Conservation (phyloP, 495 filamentous ascomycete species). For the Chaetomium fimeti region DNA sequence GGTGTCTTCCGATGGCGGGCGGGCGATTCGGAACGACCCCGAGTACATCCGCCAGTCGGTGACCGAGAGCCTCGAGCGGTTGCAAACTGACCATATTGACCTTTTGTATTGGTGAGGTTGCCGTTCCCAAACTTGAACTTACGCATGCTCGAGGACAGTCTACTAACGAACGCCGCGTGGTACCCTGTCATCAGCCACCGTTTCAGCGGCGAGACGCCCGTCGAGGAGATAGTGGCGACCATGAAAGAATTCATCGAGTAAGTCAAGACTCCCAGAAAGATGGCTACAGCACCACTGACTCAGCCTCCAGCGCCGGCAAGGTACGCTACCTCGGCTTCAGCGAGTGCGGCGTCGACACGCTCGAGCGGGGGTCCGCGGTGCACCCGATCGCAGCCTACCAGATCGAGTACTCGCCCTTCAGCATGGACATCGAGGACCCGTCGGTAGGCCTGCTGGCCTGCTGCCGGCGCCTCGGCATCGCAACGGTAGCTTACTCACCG, state of each 20-base stretch:
- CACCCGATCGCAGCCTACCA: conserved; percentile 34
- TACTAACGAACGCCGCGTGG: too few relatives aligned
- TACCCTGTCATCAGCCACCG: conserved; percentile 13
- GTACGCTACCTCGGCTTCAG: conserved; percentile 48
- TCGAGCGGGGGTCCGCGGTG: conserved; percentile 30
- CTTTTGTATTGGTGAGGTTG: conserved; percentile 23
- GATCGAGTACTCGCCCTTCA: conserved; percentile 32
- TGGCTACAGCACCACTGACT: not conserved
- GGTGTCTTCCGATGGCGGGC: conserved; percentile 20
- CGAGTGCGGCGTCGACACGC: conserved; percentile 30
- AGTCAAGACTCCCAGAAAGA: not conserved
- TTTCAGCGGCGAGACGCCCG: conserved; percentile 24
- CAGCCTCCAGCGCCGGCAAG: conserved; percentile 39
- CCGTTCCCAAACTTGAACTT: too few relatives aligned
- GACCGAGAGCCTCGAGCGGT: conserved; percentile 46
- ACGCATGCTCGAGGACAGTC: too few relatives aligned
- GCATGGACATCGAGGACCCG: conserved; percentile 26
- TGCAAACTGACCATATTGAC: conserved; percentile 57
- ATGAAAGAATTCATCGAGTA: conserved; percentile 26
- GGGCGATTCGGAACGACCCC: conserved; percentile 33
- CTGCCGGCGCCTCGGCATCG: conserved; percentile 55
- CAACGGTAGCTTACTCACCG: conserved; percentile 62
- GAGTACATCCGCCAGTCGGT: conserved; percentile 56
- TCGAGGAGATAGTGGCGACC: conserved; percentile 26
- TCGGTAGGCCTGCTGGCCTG: conserved; percentile 1